Evolutionary conservation across 2,329 filamentous ascomycete genomes (phyloP), one percentile per base, ranked within the genome.

Genomic region (Neofusicoccum umdonicola): DNA sequence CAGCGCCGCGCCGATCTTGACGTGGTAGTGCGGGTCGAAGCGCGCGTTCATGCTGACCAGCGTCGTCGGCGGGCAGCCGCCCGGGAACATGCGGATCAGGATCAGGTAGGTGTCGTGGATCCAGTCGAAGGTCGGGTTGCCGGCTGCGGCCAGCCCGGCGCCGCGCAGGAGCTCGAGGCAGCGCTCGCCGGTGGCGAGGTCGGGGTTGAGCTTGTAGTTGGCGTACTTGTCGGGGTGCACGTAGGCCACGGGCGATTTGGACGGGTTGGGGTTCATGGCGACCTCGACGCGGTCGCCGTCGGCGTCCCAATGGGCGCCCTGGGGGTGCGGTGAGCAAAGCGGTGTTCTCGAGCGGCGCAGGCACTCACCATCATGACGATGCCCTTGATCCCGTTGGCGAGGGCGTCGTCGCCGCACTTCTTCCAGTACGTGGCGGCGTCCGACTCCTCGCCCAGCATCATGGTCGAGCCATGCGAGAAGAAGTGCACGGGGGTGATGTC

Each of bases 81-180:
- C 68, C 0, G 88, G 88, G 68, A 90, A 90, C 88, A 91, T 90
- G 62, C 87, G 81, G 71, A 90, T 88, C 8, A 90, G 78, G 64
- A 90, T 84, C 3, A 90, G 81, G 71, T 87, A 90, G 0, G 86
- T 89, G 74, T 91, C 88, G 78, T 91, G 88, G 71, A 90, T 90
- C 88, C 88, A 90, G 71, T 90, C 85, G 68, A 90, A 90, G 0
- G 71, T 79, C 0, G 80, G 69, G 70, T 90, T 87, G 1, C 73
- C 76, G 3, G 74, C 71, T 1, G 82, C 85, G 39, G 85, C 78
- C 74, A 90, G 84, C 8, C 87, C 87, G 1, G 81, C 79, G 2
- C 72, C 71, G 4, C 74, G 68, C 1, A 90, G 79, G 60, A 86
- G 76, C 0, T 74, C 68, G 51, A 88, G 79, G 70, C 84, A 84